Percentiles rank a stretch among this genome's conserved stretches.
Evolutionary conservation across 2,329 filamentous ascomycete genomes (phyloP).

Genomic region (Xylaria sp.): DNA sequence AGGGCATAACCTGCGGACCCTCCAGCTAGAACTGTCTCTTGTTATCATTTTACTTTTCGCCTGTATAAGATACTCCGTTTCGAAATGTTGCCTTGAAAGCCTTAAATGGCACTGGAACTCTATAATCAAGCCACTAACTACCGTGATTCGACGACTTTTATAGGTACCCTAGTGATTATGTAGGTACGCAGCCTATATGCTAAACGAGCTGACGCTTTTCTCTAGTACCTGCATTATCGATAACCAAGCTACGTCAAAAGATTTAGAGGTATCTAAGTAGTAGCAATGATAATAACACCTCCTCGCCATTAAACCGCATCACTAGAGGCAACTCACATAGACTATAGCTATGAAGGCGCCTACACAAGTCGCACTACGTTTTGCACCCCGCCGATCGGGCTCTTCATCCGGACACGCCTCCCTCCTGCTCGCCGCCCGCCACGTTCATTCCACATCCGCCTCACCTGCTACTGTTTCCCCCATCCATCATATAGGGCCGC

Average conservation of each 20-base stretch:
- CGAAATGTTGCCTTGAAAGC: not conserved
- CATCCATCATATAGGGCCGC: constrained; percentile 67
- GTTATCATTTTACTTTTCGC: not conserved
- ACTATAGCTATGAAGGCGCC: constrained; percentile 54
- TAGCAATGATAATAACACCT: not conserved
- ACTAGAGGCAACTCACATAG: not conserved
- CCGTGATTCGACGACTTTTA: too few species aligned
- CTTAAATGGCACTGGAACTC: not conserved
- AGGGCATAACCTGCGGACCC: not conserved
- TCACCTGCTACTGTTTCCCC: constrained; percentile 60
- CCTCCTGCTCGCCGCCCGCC: constrained; percentile 43
- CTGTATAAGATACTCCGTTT: not conserved
- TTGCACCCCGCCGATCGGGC: constrained; percentile 45
- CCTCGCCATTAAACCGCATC: not conserved
- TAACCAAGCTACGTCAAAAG: constrained; percentile 12
- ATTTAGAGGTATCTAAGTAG: constrained; percentile 1
- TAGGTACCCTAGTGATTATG: too few species aligned
- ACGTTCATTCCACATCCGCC: constrained; percentile 49
- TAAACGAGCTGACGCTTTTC: not conserved
- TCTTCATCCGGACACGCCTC: constrained; percentile 40
- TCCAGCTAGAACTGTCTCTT: not conserved
- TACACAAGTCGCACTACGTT: constrained; percentile 53
- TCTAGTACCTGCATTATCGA: constrained; percentile 14
- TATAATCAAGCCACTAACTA: not conserved
- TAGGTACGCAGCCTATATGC: not conserved